Evolutionary conservation across 1,284 basidiomycete genomes (phyloP), one percentile per base, ranked within the genome.

Genomic region (Trichosporon asahii): DNA sequence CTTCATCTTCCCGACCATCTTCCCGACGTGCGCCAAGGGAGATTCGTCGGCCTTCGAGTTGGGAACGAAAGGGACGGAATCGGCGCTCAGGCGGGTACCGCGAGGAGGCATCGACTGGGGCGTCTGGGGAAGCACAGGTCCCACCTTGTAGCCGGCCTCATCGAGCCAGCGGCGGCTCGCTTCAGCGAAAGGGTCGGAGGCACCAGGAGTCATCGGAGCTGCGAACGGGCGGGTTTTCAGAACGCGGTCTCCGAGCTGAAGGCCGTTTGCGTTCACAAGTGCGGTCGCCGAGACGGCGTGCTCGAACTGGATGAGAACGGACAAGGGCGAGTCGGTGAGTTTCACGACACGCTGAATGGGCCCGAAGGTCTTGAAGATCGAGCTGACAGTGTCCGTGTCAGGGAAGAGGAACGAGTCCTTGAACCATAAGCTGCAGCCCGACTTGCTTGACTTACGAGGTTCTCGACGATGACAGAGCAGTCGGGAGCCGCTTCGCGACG

Each of bases 321-420:
- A 72, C 53, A 78, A 65, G 66, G 68, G 71, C 1, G 44, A 44
- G 3, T 71, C 67, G 23, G 75, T 70, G n/a, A 78, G 68, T 67
- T 78, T 72, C 15, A 75, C 72, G 14, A 77, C 76, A 15, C 76
- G 73, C 14, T 66, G 15, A 37, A 82, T 75, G 1, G 77, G 73
- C 12, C 80, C 80, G 57, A 80, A 81, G 31, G 75, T 73, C 25
- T 67, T 65, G 72, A 82, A 80, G 53, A 79, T 70, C n/a, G 77
- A 74, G 33, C 72, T 70, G 66, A 82, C 74, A 5, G 70, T 66
- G 3, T 70, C 75, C 14, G 71, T 69, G 46, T 76, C 73, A 5
- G 79, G 77, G 71, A 80, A 80, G 71, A 76, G 75, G 21, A 46
- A 33, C 2, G 76, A 70, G 66, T 80, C 77, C 80, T 82, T 0